Percentiles rank a stretch among this genome's conserved stretches.
Evolutionary conservation across 306 rosid genomes (phyloP).

Genomic region (Inga laurina): DNA sequence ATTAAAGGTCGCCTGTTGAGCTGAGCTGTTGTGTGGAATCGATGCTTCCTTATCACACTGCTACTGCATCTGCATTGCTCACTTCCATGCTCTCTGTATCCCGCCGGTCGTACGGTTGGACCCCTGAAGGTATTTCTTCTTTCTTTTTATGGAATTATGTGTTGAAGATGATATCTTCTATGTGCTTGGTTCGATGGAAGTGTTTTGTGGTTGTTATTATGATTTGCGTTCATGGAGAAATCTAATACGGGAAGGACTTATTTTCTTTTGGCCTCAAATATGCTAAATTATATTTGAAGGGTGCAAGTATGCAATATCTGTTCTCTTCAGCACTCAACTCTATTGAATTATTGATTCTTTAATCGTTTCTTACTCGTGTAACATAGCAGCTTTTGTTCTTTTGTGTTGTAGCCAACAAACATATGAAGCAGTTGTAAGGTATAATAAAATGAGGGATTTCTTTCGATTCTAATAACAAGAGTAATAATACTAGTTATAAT

Average conservation of each 20-base stretch:
- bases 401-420: not conserved
- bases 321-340: not conserved
- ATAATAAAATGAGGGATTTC: not conserved
- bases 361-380: not conserved
- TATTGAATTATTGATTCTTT: not conserved
- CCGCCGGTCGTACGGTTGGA: conserved; percentile 75
- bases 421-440: not conserved
- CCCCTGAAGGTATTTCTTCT: conserved; percentile 65
- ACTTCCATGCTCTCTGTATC: conserved; percentile 87
- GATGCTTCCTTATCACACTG: conserved; percentile 86
- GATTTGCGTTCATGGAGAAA: not conserved
- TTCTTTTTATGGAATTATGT: not conserved
- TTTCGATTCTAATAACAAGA: not conserved
- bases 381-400: not conserved
- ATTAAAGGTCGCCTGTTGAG: conserved; percentile 70
- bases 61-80: conserved; percentile 91
- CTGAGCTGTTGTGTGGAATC: conserved; percentile 80
- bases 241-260: not conserved
- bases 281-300: not conserved
- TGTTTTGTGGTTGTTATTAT: not conserved
- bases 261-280: not conserved
- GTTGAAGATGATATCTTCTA: not conserved
- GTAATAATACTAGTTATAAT: not conserved
- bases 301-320: not conserved
- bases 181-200: conserved; percentile 12